phyloP scores from a whole-genome alignment of 345 rosid species.

The Tarenaya hassleriana region DNA sequence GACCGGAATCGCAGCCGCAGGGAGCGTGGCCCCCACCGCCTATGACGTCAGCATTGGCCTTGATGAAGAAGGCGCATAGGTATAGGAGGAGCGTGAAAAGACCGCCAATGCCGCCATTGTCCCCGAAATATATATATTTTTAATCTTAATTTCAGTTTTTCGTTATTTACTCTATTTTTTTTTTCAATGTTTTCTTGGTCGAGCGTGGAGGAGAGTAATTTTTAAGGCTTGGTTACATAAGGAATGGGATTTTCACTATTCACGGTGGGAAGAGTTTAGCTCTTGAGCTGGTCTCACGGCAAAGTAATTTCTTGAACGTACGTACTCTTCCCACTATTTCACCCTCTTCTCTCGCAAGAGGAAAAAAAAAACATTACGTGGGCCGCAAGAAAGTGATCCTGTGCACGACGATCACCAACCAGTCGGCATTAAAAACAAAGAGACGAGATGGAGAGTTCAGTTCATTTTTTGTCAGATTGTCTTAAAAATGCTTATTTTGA shows the following conservation, averaged over 20 bases:
- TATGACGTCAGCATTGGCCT: slow-evolving; percentile 12
- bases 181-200: neutral
- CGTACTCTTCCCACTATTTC: no score
- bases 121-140: no score
- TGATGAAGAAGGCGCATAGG: slow-evolving; percentile 22
- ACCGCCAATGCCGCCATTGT: slow-evolving; percentile 26
- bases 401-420: no score
- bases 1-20: slow-evolving; percentile 12
- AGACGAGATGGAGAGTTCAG: no score
- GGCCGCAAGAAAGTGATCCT: no score
- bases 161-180: neutral
- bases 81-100: slow-evolving; percentile 25
- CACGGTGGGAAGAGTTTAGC: slow-evolving; percentile 3
- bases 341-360: no score
- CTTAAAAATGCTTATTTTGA: no score
- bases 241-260: slow-evolving; percentile 22
- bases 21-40: slow-evolving; percentile 20
- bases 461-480: no score
- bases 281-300: slow-evolving; percentile 28
- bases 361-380: no score
- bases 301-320: slow-evolving; percentile 20
- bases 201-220: no score
- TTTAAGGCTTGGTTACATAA: slow-evolving; percentile 22
- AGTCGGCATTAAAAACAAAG: no score
- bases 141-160: no score